Conservation (phyloP, 2,329 filamentous ascomycete genomes). For the Monosporascus sp. region DNA sequence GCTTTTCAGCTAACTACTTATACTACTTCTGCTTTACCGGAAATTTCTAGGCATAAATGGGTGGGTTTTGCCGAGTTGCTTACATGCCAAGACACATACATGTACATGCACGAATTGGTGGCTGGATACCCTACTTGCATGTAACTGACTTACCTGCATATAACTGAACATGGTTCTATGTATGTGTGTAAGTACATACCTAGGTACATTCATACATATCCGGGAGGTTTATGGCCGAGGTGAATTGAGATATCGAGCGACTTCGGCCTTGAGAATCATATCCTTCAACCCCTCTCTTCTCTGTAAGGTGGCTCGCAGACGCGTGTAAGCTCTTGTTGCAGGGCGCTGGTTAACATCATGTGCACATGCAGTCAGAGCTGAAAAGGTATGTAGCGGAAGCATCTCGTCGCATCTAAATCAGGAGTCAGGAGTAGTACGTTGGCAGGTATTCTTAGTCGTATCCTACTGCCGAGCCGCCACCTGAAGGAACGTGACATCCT, state of each 20-base stretch:
- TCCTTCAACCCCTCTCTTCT: neutral
- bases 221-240: slow-evolving; percentile 1
- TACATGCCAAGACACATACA: neutral
- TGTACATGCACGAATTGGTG: neutral
- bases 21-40: no score
- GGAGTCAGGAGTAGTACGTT: no score
- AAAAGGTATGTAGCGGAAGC: neutral
- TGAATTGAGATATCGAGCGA: neutral
- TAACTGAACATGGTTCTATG: neutral
- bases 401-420: no score
- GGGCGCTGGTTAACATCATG: neutral
- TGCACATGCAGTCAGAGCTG: neutral
- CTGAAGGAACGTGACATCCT: neutral
- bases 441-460: no score
- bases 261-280: neutral
- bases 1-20: no score
- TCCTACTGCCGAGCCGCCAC: no score
- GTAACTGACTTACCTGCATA: slow-evolving; percentile 1
- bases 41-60: no score
- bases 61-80: no score
- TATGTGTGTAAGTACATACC: neutral
- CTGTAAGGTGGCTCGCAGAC: no score
- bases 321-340: neutral
- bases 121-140: neutral
- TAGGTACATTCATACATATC: neutral